Evolutionary conservation across 2,329 filamentous ascomycete genomes (phyloP).

Genomic region (Arachnomyces sp.): DNA sequence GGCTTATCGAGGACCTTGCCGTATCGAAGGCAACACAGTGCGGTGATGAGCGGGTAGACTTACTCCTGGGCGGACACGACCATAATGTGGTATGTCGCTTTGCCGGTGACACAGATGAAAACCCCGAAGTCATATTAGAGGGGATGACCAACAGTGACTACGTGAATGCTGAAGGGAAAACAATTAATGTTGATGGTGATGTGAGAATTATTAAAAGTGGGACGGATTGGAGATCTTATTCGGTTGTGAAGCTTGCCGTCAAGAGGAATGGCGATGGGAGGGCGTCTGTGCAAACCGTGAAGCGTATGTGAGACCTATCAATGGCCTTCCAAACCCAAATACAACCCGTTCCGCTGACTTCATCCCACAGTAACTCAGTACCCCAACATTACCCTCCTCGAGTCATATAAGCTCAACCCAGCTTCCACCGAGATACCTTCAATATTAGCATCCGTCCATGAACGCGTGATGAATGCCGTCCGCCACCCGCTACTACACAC

Average conservation of each 20-base stretch:
- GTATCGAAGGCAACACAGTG: slow-evolving; percentile 10
- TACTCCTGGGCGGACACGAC: slow-evolving; percentile 20
- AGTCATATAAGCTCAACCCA: not conserved
- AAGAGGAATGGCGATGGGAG: slow-evolving; percentile 5
- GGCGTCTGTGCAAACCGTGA: slow-evolving; percentile 1
- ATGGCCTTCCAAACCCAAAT: too few species aligned
- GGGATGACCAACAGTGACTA: slow-evolving; percentile 6
- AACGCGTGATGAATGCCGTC: slow-evolving; percentile 12
- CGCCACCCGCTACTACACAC: slow-evolving; percentile 15
- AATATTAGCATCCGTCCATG: slow-evolving; percentile 10
- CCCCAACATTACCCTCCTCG: slow-evolving; percentile 5
- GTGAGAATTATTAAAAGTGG: slow-evolving; percentile 14
- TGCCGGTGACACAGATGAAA: slow-evolving; percentile 9
- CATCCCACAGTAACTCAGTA: slow-evolving; percentile 11
- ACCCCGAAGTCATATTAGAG: slow-evolving; percentile 11
- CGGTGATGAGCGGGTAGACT: slow-evolving; percentile 14
- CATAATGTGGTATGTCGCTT: slow-evolving; percentile 17
- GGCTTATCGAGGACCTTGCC: slow-evolving; percentile 12
- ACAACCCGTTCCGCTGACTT: not conserved
- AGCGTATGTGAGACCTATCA: not conserved
- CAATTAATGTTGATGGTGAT: slow-evolving; percentile 6
- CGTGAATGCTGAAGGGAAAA: slow-evolving; percentile 3
- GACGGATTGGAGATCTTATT: slow-evolving; percentile 12
- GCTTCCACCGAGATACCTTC: slow-evolving; percentile 1
- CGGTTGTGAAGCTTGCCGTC: slow-evolving; percentile 7